Percentiles rank a stretch among this genome's conserved stretches.
Evolutionary conservation across 805 yeast genomes (phyloP).

Genomic region (Metschnikowia lunata): DNA sequence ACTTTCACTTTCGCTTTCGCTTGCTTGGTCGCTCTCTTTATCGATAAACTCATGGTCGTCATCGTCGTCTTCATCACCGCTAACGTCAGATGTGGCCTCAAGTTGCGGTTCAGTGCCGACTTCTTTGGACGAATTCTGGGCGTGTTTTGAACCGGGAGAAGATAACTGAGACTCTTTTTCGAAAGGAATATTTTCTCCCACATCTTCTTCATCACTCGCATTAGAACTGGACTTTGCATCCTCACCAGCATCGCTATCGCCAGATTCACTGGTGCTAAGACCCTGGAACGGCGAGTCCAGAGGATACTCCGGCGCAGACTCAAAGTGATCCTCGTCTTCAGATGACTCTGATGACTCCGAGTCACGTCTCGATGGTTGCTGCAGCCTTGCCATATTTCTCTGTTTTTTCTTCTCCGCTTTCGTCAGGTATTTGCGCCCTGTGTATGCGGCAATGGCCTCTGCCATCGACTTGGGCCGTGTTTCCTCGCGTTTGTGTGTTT

Average conservation of each 20-base stretch:
- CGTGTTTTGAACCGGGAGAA: not conserved
- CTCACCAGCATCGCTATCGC: not conserved
- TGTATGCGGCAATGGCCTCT: constrained; percentile 55
- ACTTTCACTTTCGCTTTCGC: not conserved
- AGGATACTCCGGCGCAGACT: constrained; percentile 31
- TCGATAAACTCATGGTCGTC: constrained; percentile 11
- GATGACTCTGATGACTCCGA: constrained; percentile 15
- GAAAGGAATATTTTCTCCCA: constrained; percentile 8
- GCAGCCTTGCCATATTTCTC: not conserved
- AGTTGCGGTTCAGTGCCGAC: not conserved
- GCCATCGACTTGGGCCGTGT: constrained; percentile 42
- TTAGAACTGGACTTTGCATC: not conserved
- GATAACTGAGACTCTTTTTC: not conserved
- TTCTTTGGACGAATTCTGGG: not conserved
- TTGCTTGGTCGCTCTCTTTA: not conserved
- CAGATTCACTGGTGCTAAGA: constrained; percentile 3
- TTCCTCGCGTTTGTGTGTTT: constrained; percentile 7
- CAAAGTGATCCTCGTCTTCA: constrained; percentile 22
- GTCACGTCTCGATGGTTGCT: constrained; percentile 4
- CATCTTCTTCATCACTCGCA: constrained; percentile 26
- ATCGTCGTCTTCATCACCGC: not conserved
- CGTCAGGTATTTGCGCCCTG: constrained; percentile 50
- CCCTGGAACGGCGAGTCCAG: constrained; percentile 15
- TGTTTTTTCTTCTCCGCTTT: constrained; percentile 31
- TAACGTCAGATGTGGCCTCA: not conserved